Base-by-base conservation (phyloP, 257 asterid genomes). In the Nicotiana noctiflora region DNA sequence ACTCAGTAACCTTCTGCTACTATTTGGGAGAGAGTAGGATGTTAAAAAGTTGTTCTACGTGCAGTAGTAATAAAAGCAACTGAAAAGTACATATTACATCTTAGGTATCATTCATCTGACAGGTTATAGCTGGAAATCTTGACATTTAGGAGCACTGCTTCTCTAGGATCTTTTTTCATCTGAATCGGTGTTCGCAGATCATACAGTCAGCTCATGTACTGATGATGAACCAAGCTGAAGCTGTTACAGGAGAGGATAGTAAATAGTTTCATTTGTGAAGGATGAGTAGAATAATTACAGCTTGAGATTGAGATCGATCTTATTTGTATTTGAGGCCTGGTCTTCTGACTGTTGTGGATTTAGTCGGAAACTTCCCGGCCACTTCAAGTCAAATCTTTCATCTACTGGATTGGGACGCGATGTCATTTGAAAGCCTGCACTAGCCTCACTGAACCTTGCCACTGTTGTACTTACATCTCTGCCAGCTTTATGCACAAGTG, bases 321-420 rank as follows among this genome's bases (percentile, higher is more conserved):
- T 79, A 77, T 84, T 80, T 37, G 90, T 81, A 79, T 76, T 83
- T 81, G 91, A 78, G 75, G 91, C 55, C 83, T 83, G 89, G 62
- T 84, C 90, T 86, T 88, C 90, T 18, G 85, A 81, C 80, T 79
- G 87, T 72, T 84, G 92, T 14, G 85, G 81, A 81, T 88, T 87
- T 62, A 84, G 27, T 77, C 92, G 88, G 87, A 93, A 92, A 85
- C 97, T 89, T 88, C 99, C 97, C n/a, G 97, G 98, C 98, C 99
- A 93, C 89, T 81, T 87, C 77, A 81, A 49, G 46, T 88, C 89
- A 23, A 82, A 75, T 74, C 85, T 86, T 86, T 88, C 90, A 74
- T 81, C 84, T 77, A 64, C 57, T 8, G 52, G 81, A 72, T 84
- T 82, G 31, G 81, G 79, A 89, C 78, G 86, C 86, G 85, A 81